Evolutionary conservation across 257 asterid species (phyloP), one percentile per base, ranked within the genome.

Genomic region (Plantago ovata): DNA sequence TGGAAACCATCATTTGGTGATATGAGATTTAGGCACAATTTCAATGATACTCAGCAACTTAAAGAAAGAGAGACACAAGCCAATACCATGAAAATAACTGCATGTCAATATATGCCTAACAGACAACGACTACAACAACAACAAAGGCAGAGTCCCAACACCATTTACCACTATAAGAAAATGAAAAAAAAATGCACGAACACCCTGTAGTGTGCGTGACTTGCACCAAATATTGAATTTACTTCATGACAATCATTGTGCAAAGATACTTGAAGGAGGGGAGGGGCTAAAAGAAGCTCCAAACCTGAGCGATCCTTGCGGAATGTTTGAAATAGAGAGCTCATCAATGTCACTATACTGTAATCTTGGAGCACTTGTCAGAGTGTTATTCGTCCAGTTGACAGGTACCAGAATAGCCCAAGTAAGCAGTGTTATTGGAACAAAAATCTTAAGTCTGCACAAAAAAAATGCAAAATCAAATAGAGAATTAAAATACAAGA

Each of bases 251-350:
- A 3, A 28, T 3, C 36, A 28, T 28, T 28, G 36, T 4, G 7
- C 36, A 28, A 28, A 0, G 0, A 28, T 28, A 55, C 41, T 18
- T n/a, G 56, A 16, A 54, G 24, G 33, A 53, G 38, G 23, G 36
- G 32, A 13, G 0, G 1, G 38, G 4, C 33, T n/a, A 38, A 41
- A 62, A 36, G 42, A 71, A 60, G 45, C 55, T 62, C 10, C 77
- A 42, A 45, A 87, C 98, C 98, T 83, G 41, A 74, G 77, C 38
- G 95, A 88, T 72, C 77, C 84, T 46, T 45, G 54, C 18, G 96
- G 96, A 66, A 92, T 75, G 61, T 92, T 92, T 55, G 98, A 92
- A 66, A 92, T 92, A 19, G 98, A 92, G 53, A 92, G 96, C 81
- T 82, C 84, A 74, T 92, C 96, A 42, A 92, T 75, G 32, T 76